Evolutionary conservation across 2,329 filamentous ascomycete species (phyloP).

Genomic region (Drechslerella dactyloides): DNA sequence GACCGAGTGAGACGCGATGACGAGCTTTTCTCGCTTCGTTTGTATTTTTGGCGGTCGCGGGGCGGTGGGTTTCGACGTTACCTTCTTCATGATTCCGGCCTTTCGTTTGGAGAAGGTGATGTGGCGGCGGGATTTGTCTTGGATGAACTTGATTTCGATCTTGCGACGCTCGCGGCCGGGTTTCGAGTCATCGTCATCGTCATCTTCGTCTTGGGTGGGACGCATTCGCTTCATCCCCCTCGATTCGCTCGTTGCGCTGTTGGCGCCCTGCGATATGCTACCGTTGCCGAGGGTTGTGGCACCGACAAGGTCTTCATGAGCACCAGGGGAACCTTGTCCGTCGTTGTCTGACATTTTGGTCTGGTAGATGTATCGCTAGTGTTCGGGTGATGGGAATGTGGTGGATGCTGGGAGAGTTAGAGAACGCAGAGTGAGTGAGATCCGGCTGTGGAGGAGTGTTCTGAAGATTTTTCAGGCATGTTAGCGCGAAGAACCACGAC

Average conservation of each 20-base stretch:
- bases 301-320: constrained; percentile 61
- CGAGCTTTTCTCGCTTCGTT: too few relatives aligned
- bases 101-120: constrained; percentile 99
- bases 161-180: constrained; percentile 96
- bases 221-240: constrained; percentile 90
- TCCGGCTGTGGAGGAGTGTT: too few relatives aligned
- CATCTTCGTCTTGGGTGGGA: constrained; percentile 82
- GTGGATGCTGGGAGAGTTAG: too few relatives aligned
- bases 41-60: too few relatives aligned
- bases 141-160: constrained; percentile 99
- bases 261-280: constrained; percentile 52
- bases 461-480: too few relatives aligned
- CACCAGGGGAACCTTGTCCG: constrained; percentile 62
- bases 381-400: background rate
- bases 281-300: constrained; percentile 75
- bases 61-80: too few relatives aligned
- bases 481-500: too few relatives aligned
- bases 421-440: too few relatives aligned
- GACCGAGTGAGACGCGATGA: constrained; percentile 9
- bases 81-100: constrained; percentile 99
- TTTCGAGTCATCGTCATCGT: constrained; percentile 98
- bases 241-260: constrained; percentile 65
- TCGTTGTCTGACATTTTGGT: constrained; percentile 62
- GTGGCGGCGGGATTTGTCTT: constrained; percentile 98
- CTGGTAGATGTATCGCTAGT: background rate